Evolutionary conservation across 805 yeast species (phyloP), one percentile per base, ranked within the genome.

Genomic region (Yamadazyma takamatsuzukensis): DNA sequence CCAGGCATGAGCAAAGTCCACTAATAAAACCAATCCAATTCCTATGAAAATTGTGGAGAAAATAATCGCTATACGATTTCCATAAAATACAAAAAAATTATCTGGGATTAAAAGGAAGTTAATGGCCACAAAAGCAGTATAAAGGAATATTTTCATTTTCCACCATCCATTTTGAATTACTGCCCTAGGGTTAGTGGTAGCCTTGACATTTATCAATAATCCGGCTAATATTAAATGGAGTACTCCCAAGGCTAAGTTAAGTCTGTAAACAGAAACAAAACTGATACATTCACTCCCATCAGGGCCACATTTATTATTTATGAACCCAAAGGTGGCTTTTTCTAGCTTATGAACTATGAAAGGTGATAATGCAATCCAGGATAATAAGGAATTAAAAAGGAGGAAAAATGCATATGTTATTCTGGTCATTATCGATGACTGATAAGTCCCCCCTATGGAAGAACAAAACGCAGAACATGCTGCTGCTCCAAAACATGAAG

Each of bases 1-100:
- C 96, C 97, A 93, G 46, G 90, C 90, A 59, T 93, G 97, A 4
- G 98, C 97, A 69, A 87, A 93, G 58, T 93, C 98, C 19, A 93
- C 97, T 30, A 93, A 65, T 30, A 93, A 67, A 10, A 94, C 83
- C 37, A 93, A 71, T 1, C 98, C 98, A 40, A 93, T 85, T 11
- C 93, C 79, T 22, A 90, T 74, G 61, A 93, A 93, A 4, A 88
- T 51, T 3, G 90, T 83, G 27, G 96, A 86, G 47, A 87, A 80
- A 4, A 87, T 60, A 18, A 89, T 82, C 5, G 97, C 87, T 27
- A 93, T 67, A 63, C 87, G 80, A 56, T 86, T 93, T 1, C 98
- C 97, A 79, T 95, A 93, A 49, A 82, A 70, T 11, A 89, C 73
- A 56, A 83, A 93, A 54, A 93, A 90, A 15, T 65, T 66, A 49